Percentiles rank a stretch among this genome's conserved stretches.
Evolutionary conservation across 768 basidiomycete genomes (phyloP).

Genomic region (Nidula microcarpa): DNA sequence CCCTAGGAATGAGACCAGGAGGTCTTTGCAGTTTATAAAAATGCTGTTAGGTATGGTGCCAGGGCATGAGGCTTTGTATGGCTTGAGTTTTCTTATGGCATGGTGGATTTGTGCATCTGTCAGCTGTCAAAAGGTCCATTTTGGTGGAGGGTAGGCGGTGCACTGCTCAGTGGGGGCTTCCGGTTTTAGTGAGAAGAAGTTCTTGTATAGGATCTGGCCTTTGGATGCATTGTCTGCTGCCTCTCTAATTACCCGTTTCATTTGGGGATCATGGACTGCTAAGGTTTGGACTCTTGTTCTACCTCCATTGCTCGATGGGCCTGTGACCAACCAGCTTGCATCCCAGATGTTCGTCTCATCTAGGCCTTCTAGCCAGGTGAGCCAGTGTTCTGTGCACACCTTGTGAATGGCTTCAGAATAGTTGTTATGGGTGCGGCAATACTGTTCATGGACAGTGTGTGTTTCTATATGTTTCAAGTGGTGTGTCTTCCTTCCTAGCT

Average conservation of each 20-base stretch:
- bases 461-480: too few species aligned
- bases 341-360: constrained; percentile 10
- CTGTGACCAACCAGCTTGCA: constrained; percentile 11
- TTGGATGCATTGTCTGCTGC: constrained; percentile 11
- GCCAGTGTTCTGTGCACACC: constrained; percentile 19
- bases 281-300: constrained; percentile 17
- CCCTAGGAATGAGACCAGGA: constrained; percentile 20
- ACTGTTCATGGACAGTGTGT: neutral
- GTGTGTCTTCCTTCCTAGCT: neutral
- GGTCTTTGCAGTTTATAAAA: constrained; percentile 11
- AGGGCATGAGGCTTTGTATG: constrained; percentile 24
- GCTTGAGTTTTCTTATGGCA: constrained; percentile 17
- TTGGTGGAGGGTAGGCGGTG: constrained; percentile 7
- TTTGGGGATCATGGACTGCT: neutral
- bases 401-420: constrained; percentile 11
- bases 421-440: constrained; percentile 3
- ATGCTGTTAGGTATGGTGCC: constrained; percentile 23
- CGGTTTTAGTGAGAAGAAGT: constrained; percentile 18
- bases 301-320: constrained; percentile 14
- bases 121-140: constrained; percentile 8
- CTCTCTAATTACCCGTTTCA: neutral
- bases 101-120: constrained; percentile 18
- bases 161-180: constrained; percentile 9
- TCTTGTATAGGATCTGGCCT: constrained; percentile 3
- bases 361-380: constrained; percentile 17